Conservation (phyloP, 2,329 filamentous ascomycete species). For the Phyllosticta citribraziliensis region DNA sequence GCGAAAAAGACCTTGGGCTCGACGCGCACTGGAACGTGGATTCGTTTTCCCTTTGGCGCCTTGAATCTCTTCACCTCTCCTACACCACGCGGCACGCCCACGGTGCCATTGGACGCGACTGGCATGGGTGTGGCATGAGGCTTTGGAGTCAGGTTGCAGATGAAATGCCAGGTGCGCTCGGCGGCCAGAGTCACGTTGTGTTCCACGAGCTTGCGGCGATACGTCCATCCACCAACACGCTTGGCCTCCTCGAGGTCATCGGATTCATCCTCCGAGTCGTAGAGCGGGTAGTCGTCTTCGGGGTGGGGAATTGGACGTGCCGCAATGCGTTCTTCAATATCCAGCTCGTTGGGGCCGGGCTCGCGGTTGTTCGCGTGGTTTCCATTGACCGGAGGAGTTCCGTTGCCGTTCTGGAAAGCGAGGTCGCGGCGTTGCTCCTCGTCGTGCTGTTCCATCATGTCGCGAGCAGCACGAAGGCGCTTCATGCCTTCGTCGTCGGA, state of each 20-base stretch:
- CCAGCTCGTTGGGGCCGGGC: constrained; percentile 39
- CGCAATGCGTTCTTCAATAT: constrained; percentile 76
- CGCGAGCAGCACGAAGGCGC: constrained; percentile 41
- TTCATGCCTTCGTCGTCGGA: constrained; percentile 36
- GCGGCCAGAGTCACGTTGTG: constrained; percentile 40
- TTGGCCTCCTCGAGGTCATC: constrained; percentile 66
- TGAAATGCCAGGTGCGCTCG: constrained; percentile 21
- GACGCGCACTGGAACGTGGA: constrained; percentile 89
- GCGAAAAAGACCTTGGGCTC: constrained; percentile 98
- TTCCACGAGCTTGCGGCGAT: constrained; percentile 48
- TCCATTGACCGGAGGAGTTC: constrained; percentile 12
- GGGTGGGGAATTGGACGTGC: constrained; percentile 46
- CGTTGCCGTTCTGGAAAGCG: constrained; percentile 25
- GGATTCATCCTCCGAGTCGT: constrained; percentile 81
- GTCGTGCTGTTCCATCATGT: constrained; percentile 42
- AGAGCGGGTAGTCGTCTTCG: constrained; percentile 70
- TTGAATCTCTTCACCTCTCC: constrained; percentile 46
- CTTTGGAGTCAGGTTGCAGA: constrained; percentile 21
- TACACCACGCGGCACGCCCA: constrained; percentile 34
- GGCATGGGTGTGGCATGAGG: constrained; percentile 1
- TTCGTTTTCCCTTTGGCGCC: constrained; percentile 70
- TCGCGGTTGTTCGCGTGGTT: constrained; percentile 12
- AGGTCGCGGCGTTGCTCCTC: constrained; percentile 40
- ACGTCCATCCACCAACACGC: constrained; percentile 65
- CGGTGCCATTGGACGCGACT: constrained; percentile 4